Conservation (phyloP, 2,329 filamentous ascomycete species). For the Penicillium sp. region DNA sequence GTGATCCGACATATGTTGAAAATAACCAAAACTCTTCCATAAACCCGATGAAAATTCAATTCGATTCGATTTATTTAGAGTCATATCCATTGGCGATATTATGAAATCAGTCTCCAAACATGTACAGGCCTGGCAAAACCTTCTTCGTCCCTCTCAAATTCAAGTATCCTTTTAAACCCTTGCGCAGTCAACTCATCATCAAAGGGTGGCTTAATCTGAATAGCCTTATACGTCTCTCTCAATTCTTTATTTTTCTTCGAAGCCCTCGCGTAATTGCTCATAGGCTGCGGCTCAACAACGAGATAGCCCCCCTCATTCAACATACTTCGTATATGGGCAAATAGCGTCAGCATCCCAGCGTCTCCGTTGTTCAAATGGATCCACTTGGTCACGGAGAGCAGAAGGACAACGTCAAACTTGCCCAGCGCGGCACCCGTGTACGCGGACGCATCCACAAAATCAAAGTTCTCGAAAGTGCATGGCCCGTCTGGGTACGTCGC, state of each 20-base stretch:
- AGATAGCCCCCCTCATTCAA: conserved; percentile 33
- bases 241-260: conserved; percentile 33
- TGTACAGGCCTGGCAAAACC: conserved; percentile 32
- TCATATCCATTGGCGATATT: conserved; percentile 3
- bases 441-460: conserved; percentile 29
- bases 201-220: conserved; percentile 30
- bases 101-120: conserved; percentile 28
- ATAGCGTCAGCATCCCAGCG: conserved; percentile 26
- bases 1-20: not conserved
- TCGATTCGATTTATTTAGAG: conserved; percentile 3
- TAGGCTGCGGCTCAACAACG: conserved; percentile 31
- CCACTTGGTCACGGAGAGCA: conserved; percentile 33
- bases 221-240: conserved; percentile 32
- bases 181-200: conserved; percentile 27
- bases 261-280: conserved; percentile 33
- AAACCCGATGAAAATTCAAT: not conserved
- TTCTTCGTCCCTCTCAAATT: conserved; percentile 30
- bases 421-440: conserved; percentile 30
- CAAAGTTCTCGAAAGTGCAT: conserved; percentile 32
- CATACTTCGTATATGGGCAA: conserved; percentile 28
- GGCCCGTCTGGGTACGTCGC: conserved; percentile 30
- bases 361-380: conserved; percentile 33
- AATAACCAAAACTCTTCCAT: conserved; percentile 3
- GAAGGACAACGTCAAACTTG: conserved; percentile 31
- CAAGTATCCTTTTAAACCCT: conserved; percentile 30